Evolutionary conservation across 805 yeast genomes (phyloP), one percentile per base, ranked within the genome.

Genomic region (Candida ortonii): DNA sequence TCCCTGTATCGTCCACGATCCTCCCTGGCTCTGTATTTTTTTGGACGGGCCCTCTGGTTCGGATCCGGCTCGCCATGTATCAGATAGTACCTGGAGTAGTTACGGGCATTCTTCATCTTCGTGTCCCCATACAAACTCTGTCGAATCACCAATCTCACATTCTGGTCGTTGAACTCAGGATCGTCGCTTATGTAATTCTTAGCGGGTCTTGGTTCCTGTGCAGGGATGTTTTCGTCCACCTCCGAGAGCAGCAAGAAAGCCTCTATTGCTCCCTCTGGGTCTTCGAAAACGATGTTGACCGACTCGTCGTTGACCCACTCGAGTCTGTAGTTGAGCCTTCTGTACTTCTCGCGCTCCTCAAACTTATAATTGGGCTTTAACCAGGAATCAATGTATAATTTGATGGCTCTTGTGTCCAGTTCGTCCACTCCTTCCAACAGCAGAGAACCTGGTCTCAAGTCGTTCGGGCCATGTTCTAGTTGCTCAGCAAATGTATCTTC

Each of bases 281-380:
- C 61, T 27, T 64, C 63, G 51, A 78, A 80, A 5, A 68, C 73
- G n/a, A 78, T 49, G 42, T 75, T 77, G 22, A 80, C 67, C 2
- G 76, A 63, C 13, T 72, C 50, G 52, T 81, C 89, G 50, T 81
- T 75, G 24, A 81, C 68, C 89, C 89, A 81, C 48, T 80, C 77
- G 17, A 80, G 55, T 18, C 61, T 58, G 52, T 68, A 75, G 16
- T 51, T 44, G 33, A 55, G 50, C 28, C 41, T 46, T 4, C 50
- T 49, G 30, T 42, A 61, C 22, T 53, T 33, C 3, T 59, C 59
- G 17, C 53, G 42, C 15, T 41, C 52, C n/a, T 44, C 49, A 33
- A 53, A 62, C 6, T 47, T 45, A 18, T 50, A 47, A 20, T 50
- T 55, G 6, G 65, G 65, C 45, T 56, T 62, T 14, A 68, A 39